Conservation (phyloP, 257 asterid genomes). For the Petunia axillaris region DNA sequence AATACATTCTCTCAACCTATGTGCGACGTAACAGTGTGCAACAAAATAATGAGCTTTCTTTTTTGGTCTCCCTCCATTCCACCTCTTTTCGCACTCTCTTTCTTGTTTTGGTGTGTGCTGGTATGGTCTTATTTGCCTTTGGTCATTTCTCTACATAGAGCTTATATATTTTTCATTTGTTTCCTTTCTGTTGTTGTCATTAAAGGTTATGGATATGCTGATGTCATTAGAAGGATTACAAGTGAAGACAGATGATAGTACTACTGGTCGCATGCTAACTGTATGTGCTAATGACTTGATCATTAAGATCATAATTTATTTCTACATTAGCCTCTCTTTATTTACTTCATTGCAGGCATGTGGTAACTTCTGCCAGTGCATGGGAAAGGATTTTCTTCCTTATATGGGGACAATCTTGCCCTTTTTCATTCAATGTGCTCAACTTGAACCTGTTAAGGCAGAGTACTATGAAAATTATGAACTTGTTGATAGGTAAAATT, state of each 20-base stretch:
- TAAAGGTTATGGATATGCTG: slow-evolving; percentile 88
- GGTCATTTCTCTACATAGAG: too few relatives aligned
- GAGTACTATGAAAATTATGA: slow-evolving; percentile 83
- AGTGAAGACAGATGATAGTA: slow-evolving; percentile 87
- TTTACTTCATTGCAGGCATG: slow-evolving; percentile 58
- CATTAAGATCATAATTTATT: neutral
- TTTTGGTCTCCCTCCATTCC: too few relatives aligned
- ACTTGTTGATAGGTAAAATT: slow-evolving; percentile 66
- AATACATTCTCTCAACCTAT: too few relatives aligned
- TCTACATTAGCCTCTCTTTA: too few relatives aligned
- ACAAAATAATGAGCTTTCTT: too few relatives aligned
- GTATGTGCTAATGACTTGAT: slow-evolving; percentile 40
- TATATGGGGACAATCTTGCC: slow-evolving; percentile 93
- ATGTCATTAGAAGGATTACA: slow-evolving; percentile 87
- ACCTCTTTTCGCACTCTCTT: too few relatives aligned
- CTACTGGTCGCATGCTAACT: slow-evolving; percentile 86
- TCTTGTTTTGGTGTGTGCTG: too few relatives aligned
- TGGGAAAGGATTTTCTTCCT: slow-evolving; percentile 94
- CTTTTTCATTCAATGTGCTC: slow-evolving; percentile 84
- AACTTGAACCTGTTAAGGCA: slow-evolving; percentile 80
- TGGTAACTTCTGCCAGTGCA: slow-evolving; percentile 91
- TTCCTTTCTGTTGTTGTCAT: neutral
- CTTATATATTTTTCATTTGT: too few relatives aligned
- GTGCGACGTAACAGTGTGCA: too few relatives aligned
- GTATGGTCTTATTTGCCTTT: too few relatives aligned